These are phyloP conservation scores for Fraxinus anomala DNA, from an alignment of 257 asterid genomes.

Conservation along the genomic window DNA sequence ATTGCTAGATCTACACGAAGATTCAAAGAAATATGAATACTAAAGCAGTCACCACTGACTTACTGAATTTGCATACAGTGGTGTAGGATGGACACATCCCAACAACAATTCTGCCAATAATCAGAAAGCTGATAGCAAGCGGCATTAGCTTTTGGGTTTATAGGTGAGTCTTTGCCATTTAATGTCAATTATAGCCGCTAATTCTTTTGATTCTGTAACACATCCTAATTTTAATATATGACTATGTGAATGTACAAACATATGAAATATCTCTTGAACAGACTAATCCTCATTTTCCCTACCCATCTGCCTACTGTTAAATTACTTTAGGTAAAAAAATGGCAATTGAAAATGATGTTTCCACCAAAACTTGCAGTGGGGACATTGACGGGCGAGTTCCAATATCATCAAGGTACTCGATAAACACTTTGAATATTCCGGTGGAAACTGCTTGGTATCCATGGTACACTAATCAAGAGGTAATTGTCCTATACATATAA, in stretches of 20 bases:
- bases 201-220: not conserved
- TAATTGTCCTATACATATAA: not conserved
- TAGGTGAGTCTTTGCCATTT: conserved; percentile 25
- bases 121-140: conserved; percentile 31
- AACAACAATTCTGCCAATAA: conserved; percentile 32
- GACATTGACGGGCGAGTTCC: conserved; percentile 43
- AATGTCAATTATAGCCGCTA: not conserved
- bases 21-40: not conserved
- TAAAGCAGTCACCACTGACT: not conserved
- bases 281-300: not conserved
- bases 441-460: conserved; percentile 35
- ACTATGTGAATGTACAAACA: too few species aligned
- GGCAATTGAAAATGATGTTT: not conserved
- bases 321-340: not conserved
- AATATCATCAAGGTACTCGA: conserved; percentile 36
- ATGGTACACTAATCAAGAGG: conserved; percentile 38
- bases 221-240: too few species aligned
- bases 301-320: not conserved
- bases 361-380: conserved; percentile 29
- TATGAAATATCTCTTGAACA: too few species aligned
- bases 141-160: conserved; percentile 40
- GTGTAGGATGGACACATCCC: conserved; percentile 25
- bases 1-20: not conserved
- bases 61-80: not conserved
- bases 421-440: conserved; percentile 33